phyloP scores from a whole-genome alignment of 169 alveolate species.

The Toxoplasma gondii region DNA sequence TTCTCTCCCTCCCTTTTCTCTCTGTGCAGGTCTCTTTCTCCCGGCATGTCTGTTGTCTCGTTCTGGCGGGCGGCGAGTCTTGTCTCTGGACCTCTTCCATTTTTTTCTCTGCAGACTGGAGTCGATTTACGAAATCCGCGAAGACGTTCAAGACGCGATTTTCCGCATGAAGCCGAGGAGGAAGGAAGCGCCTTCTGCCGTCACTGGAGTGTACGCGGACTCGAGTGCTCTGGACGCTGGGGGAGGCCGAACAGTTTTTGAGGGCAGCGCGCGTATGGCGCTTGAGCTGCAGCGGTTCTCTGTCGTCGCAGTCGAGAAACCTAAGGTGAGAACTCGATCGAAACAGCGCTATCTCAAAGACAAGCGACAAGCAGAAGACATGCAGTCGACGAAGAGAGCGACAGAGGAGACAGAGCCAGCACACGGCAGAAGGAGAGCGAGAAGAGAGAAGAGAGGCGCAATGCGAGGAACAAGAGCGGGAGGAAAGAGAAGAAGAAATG shows the following conservation, averaged over 20 bases:
- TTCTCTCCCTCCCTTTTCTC: too few relatives aligned
- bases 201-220: conserved; percentile 38
- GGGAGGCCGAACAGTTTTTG: conserved; percentile 46
- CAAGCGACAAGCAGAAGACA: background rate
- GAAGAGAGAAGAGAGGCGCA: too few relatives aligned
- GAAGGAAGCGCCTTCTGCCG: background rate
- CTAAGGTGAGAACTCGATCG: conserved; percentile 19
- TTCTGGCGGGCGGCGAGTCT: too few relatives aligned
- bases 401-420: too few relatives aligned
- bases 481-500: too few relatives aligned
- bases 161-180: conserved; percentile 59
- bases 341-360: background rate
- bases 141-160: conserved; percentile 79
- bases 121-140: conserved; percentile 88
- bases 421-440: too few relatives aligned
- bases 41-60: too few relatives aligned
- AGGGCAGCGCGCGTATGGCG: conserved; percentile 67
- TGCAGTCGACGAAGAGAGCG: too few relatives aligned
- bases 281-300: conserved; percentile 53
- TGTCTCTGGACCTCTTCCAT: too few relatives aligned
- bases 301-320: conserved; percentile 63
- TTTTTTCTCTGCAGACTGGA: conserved; percentile 73
- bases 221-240: background rate
- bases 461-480: too few relatives aligned
- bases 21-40: too few relatives aligned